phyloP scores from a whole-genome alignment of 805 yeast genomes.

The Myxozyma geophila region DNA sequence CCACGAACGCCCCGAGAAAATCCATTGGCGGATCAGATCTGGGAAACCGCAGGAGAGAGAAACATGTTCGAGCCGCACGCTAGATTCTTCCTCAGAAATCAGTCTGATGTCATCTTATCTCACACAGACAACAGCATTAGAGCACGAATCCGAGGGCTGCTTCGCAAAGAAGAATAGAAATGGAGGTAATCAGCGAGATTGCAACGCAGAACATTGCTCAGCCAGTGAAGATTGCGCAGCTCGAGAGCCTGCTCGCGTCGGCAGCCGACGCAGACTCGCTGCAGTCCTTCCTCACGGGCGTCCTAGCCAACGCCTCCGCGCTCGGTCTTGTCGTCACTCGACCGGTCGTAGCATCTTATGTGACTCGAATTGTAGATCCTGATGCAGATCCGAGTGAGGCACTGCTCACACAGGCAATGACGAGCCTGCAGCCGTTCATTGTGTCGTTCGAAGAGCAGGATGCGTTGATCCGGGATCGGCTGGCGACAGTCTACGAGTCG shows the following conservation, averaged over 20 bases:
- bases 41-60: not conserved
- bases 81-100: too few relatives aligned
- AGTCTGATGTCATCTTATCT: not conserved
- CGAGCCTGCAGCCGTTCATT: conserved; percentile 32
- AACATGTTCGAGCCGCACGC: not conserved
- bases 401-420: conserved; percentile 14
- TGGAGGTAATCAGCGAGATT: conserved; percentile 4
- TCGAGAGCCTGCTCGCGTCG: conserved; percentile 14
- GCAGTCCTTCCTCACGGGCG: conserved; percentile 15
- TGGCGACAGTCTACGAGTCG: conserved; percentile 39
- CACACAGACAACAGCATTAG: not conserved
- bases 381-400: not conserved
- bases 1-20: conserved; percentile 2
- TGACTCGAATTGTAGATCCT: conserved; percentile 5
- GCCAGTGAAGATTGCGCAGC: conserved; percentile 24
- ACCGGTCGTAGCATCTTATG: conserved; percentile 28
- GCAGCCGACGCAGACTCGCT: conserved; percentile 2
- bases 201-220: conserved; percentile 18
- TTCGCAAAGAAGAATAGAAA: not conserved
- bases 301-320: conserved; percentile 19
- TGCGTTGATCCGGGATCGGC: conserved; percentile 34
- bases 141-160: too few relatives aligned
- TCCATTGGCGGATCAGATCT: not conserved
- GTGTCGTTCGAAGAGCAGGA: conserved; percentile 40
- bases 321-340: conserved; percentile 32